Conservation (phyloP, 257 asterid species). For the Gentiana macrophylla region DNA sequence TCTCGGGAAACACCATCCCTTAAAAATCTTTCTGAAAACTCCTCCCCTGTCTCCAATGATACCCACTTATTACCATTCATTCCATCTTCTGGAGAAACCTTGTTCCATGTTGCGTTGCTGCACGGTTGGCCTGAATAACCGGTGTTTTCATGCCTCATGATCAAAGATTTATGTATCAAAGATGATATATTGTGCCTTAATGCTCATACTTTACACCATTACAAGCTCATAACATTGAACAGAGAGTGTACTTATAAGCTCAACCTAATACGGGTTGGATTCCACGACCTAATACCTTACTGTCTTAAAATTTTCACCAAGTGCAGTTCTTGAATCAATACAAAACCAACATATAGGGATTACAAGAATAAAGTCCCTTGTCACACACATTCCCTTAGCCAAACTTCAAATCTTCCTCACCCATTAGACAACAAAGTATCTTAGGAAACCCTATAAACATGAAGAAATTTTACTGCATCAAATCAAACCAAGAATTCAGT, state of each 20-base stretch:
- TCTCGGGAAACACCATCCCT: slow-evolving; percentile 41
- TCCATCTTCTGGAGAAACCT: slow-evolving; percentile 21
- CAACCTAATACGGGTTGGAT: background rate
- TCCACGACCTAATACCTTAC: background rate
- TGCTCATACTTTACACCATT: background rate
- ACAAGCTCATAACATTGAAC: background rate
- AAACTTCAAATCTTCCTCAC: background rate
- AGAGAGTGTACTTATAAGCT: background rate
- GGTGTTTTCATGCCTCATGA: slow-evolving; percentile 40
- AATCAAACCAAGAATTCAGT: background rate
- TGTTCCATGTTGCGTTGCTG: slow-evolving; percentile 11
- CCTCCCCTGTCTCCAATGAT: slow-evolving; percentile 78
- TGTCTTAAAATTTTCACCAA: background rate
- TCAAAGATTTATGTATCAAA: slow-evolving; percentile 8
- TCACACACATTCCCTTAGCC: background rate
- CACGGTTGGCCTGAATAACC: slow-evolving; percentile 21
- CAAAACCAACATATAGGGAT: background rate
- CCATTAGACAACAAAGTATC: background rate
- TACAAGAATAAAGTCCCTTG: background rate
- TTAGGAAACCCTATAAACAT: background rate
- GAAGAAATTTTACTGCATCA: background rate
- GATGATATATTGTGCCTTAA: no score
- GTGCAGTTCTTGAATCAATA: background rate
- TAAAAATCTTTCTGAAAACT: slow-evolving; percentile 62
- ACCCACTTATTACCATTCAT: slow-evolving; percentile 19